These are phyloP conservation scores for Lactuca sativa DNA, from an alignment of 129 eudicot species.

Conservation along the genomic window DNA sequence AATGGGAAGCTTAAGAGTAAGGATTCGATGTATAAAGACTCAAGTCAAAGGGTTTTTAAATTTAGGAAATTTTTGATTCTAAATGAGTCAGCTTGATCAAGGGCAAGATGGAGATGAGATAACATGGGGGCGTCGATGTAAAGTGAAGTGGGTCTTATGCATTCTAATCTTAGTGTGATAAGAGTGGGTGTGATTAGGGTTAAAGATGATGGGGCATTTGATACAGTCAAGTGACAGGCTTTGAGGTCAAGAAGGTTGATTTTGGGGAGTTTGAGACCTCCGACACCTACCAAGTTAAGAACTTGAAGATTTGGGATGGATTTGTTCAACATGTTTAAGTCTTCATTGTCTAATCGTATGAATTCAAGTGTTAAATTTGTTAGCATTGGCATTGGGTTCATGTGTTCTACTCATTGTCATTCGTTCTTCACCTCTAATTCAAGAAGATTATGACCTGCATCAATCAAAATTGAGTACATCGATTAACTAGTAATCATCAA, in stretches of 20 bases:
- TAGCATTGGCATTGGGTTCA: slow-evolving; percentile 54
- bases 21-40: slow-evolving; percentile 29
- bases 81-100: slow-evolving; percentile 43
- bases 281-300: slow-evolving; percentile 68
- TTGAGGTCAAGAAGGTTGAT: slow-evolving; percentile 49
- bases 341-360: slow-evolving; percentile 64
- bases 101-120: slow-evolving; percentile 46
- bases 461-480: neutral
- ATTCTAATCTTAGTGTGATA: slow-evolving; percentile 49
- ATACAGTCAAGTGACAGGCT: slow-evolving; percentile 55
- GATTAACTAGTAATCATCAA: no score
- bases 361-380: slow-evolving; percentile 64
- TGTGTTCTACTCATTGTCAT: slow-evolving; percentile 61
- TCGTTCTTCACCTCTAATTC: slow-evolving; percentile 64
- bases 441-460: slow-evolving; percentile 56
- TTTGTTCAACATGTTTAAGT: slow-evolving; percentile 47
- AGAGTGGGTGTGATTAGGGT: slow-evolving; percentile 55
- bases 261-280: slow-evolving; percentile 62
- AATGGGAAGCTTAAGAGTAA: neutral
- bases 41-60: slow-evolving; percentile 48
- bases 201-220: slow-evolving; percentile 57
- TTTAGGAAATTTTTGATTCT: slow-evolving; percentile 31
- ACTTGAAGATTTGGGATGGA: slow-evolving; percentile 58
- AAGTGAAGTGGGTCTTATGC: slow-evolving; percentile 49
- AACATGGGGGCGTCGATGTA: slow-evolving; percentile 53